Percentiles rank a stretch among this genome's conserved stretches.
These are phyloP conservation scores for Mimosa bimucronata DNA, from an alignment of 306 rosid species.

Conservation along the genomic window DNA sequence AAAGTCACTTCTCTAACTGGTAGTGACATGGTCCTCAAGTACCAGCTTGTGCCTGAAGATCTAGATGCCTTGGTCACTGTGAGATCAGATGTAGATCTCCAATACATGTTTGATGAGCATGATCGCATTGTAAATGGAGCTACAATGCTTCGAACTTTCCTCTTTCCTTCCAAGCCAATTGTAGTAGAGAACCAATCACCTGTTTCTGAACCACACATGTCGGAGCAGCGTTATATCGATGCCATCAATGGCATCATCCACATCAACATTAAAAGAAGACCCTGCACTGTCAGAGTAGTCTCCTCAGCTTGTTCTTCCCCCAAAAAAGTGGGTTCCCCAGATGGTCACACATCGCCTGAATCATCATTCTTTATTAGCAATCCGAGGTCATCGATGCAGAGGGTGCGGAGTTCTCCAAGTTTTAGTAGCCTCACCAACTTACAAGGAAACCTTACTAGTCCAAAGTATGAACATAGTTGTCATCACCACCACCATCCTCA, in stretches of 20 bases:
- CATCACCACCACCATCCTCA: conserved; percentile 25
- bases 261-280: conserved; percentile 16
- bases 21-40: conserved; percentile 70
- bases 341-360: conserved; percentile 39
- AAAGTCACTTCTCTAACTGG: conserved; percentile 54
- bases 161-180: conserved; percentile 54
- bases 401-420: conserved; percentile 73
- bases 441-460: conserved; percentile 32
- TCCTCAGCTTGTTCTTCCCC: conserved; percentile 76
- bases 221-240: conserved; percentile 77
- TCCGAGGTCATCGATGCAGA: conserved; percentile 42
- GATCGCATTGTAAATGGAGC: conserved; percentile 50
- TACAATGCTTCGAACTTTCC: conserved; percentile 63
- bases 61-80: conserved; percentile 73
- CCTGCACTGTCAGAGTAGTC: not conserved
- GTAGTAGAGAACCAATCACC: conserved; percentile 42
- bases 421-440: conserved; percentile 45
- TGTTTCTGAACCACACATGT: conserved; percentile 40
- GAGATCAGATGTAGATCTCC: conserved; percentile 65
- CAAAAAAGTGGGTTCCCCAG: conserved; percentile 63
- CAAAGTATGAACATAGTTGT: conserved; percentile 34
- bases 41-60: conserved; percentile 66
- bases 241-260: conserved; percentile 71
- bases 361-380: conserved; percentile 21
- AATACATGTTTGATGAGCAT: conserved; percentile 77